Conservation (phyloP, 176 grass and related monocot genomes). For the Zea mays region DNA sequence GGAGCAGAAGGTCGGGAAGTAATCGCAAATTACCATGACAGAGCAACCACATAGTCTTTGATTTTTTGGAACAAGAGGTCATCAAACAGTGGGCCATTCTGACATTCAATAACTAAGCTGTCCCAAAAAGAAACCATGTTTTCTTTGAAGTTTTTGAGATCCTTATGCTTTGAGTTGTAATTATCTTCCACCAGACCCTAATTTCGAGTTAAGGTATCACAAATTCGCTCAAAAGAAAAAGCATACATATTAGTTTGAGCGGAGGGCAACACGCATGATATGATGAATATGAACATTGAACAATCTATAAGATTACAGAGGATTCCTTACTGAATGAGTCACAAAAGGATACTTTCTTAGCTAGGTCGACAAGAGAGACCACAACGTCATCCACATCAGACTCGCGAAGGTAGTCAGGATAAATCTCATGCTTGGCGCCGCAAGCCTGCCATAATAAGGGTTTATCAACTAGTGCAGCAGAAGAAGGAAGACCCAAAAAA, state of each 20-base stretch:
- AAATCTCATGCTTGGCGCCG: slow-evolving; percentile 78
- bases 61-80: slow-evolving; percentile 69
- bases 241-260: slow-evolving; percentile 22
- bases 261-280: slow-evolving; percentile 19
- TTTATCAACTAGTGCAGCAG: slow-evolving; percentile 33
- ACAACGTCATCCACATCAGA: slow-evolving; percentile 81
- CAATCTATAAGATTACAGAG: slow-evolving; percentile 19
- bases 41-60: slow-evolving; percentile 78
- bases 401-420: slow-evolving; percentile 65
- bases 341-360: slow-evolving; percentile 74
- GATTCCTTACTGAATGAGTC: slow-evolving; percentile 6
- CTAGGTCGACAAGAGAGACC: slow-evolving; percentile 63
- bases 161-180: slow-evolving; percentile 82
- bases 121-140: slow-evolving; percentile 93
- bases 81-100: slow-evolving; percentile 94
- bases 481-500: neutral
- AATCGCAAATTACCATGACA: slow-evolving; percentile 73
- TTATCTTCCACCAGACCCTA: slow-evolving; percentile 89
- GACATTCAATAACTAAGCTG: slow-evolving; percentile 79
- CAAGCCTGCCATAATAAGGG: slow-evolving; percentile 65
- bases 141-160: slow-evolving; percentile 88
- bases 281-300: slow-evolving; percentile 20
- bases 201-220: slow-evolving; percentile 45
- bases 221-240: slow-evolving; percentile 32
- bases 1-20: neutral